Evolutionary conservation across 257 asterid species (phyloP), one percentile per base, ranked within the genome.

Genomic region (Dorcoceras hygrometricum): DNA sequence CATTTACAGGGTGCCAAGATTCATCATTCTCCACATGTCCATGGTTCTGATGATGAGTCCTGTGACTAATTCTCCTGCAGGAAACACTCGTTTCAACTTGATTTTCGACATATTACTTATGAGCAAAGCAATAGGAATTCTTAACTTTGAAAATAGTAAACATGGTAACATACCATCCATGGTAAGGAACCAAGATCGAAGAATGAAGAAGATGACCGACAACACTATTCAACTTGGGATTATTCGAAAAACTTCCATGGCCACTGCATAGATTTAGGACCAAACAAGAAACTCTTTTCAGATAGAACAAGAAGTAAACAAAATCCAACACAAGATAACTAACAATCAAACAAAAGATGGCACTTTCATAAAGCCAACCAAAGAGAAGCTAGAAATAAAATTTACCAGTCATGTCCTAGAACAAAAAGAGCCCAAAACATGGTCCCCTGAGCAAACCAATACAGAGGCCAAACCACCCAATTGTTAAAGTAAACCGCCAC

Each of bases 361-460:
- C 5, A 6, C 1, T 23, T 53, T 10, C 20, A n/a, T 6, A 6
- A 59, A 18, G 0, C 0, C 0, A 22, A 22, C 8, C 12, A 63
- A 66, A 26, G 39, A 16, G 43, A 3, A 65, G 26, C 27, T 5
- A 19, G 57, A 23, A 8, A 59, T 6, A 11, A 6, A 32, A 28
- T 5, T 50, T 81, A 87, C 95, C 95, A 87, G 59, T 87, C 95
- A 68, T 87, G 95, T 59, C 95, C 95, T 1, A 87, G 86, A 32
- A 87, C 95, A 75, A 87, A 87, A 57, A 86, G 39, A 20, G 89
- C 93, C 93, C 90, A 86, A 55, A 86, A 86, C 81, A 86, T 80
- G 32, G 93, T 83, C 25, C 89, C 93, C 77, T 86, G 89, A 29
- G 79, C 78, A 20, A 71, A 8, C 93, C 89, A 86, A 27, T 86